Conservation (phyloP, 2,329 filamentous ascomycete species). For the Periconia sp. region DNA sequence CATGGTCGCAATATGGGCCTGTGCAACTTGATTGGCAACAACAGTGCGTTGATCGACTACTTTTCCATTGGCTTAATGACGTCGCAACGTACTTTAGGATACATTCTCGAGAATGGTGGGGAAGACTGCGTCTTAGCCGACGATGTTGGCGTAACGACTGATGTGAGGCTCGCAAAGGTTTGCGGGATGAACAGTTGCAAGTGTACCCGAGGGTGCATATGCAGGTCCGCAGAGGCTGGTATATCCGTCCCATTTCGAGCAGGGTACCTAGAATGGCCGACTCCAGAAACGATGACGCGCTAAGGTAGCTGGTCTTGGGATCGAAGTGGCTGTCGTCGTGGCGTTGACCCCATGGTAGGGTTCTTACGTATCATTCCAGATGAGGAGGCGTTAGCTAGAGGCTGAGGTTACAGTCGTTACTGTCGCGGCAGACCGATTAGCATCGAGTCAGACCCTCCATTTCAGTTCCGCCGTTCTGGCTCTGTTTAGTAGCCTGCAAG, state of each 20-base stretch:
- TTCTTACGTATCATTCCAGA: slow-evolving; percentile 35
- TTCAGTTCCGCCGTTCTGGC: slow-evolving; percentile 19
- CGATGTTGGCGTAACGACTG: slow-evolving; percentile 24
- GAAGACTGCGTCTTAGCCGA: slow-evolving; percentile 16
- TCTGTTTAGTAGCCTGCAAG: slow-evolving; percentile 33
- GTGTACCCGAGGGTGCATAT: slow-evolving; percentile 16
- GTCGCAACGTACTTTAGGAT: background rate
- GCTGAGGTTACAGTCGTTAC: slow-evolving; percentile 43
- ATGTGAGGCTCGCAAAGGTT: slow-evolving; percentile 16
- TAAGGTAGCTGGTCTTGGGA: slow-evolving; percentile 18
- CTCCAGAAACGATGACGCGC: background rate
- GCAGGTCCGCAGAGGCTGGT: slow-evolving; percentile 20
- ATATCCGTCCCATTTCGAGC: background rate
- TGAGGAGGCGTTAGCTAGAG: slow-evolving; percentile 32
- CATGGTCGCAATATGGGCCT: too few relatives aligned
- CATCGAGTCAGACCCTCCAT: slow-evolving; percentile 28
- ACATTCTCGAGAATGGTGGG: slow-evolving; percentile 21
- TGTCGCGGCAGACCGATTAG: slow-evolving; percentile 27
- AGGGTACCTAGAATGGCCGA: background rate
- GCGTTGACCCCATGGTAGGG: slow-evolving; percentile 32
- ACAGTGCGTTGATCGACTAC: too few relatives aligned
- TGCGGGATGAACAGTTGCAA: slow-evolving; percentile 15
- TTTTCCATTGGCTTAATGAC: background rate
- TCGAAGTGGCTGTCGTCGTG: slow-evolving; percentile 25
- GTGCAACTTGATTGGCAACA: too few relatives aligned